Evolutionary conservation across 1,284 basidiomycete genomes (phyloP).

Genomic region (Leccinum griseonigrum): DNA sequence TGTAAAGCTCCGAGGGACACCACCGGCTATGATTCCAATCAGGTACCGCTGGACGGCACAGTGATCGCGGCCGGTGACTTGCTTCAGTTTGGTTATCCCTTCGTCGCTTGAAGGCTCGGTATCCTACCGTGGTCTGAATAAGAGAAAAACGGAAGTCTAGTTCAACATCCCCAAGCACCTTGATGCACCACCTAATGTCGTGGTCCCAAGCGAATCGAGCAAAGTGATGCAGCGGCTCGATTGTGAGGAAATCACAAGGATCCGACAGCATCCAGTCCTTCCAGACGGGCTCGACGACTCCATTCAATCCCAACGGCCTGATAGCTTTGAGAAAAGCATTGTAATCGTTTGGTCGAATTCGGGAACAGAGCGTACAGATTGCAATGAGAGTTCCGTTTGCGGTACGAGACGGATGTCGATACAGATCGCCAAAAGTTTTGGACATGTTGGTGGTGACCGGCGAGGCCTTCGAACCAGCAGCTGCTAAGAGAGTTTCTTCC

Average conservation of each 20-base stretch:
- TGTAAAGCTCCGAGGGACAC: background rate
- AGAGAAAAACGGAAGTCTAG: background rate
- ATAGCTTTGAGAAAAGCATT: background rate
- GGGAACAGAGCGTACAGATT: background rate
- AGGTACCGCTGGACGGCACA: background rate
- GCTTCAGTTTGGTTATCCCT: background rate
- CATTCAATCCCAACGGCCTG: background rate
- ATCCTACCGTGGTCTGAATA: background rate
- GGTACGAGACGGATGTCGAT: background rate
- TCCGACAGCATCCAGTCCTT: background rate
- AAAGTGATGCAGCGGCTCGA: background rate
- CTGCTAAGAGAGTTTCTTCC: background rate
- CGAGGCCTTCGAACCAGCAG: background rate
- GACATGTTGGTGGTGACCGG: background rate
- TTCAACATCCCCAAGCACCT: background rate
- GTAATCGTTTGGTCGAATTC: background rate
- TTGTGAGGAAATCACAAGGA: background rate
- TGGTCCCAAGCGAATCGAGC: background rate
- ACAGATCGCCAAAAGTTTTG: background rate
- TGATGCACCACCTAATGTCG: background rate
- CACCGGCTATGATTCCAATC: background rate
- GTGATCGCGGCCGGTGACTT: background rate
- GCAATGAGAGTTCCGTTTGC: background rate
- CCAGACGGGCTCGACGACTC: background rate
- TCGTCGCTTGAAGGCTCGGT: background rate